phyloP scores from a whole-genome alignment of 1,284 basidiomycete genomes.

The Violaceomyces palustris region DNA sequence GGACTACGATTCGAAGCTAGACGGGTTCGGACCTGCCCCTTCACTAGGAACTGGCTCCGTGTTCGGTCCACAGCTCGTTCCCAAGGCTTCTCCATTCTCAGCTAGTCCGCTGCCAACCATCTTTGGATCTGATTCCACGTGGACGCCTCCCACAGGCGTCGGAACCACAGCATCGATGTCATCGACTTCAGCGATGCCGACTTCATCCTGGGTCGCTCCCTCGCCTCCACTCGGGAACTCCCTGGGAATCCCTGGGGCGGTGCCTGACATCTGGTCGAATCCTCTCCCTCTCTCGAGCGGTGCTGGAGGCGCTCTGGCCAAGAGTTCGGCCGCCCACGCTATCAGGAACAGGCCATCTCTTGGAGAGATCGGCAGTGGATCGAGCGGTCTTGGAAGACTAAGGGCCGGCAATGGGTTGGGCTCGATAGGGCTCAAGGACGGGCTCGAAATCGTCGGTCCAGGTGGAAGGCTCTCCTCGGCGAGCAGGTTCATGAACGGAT shows the following conservation, averaged over 20 bases:
- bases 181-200: neutral
- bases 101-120: slow-evolving; percentile 14
- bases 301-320: slow-evolving; percentile 8
- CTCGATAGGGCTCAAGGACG: slow-evolving; percentile 9
- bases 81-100: slow-evolving; percentile 6
- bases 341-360: slow-evolving; percentile 10
- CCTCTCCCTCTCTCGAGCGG: slow-evolving; percentile 1
- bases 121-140: slow-evolving; percentile 17
- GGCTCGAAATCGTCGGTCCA: slow-evolving; percentile 2
- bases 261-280: slow-evolving; percentile 19
- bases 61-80: neutral
- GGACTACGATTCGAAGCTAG: slow-evolving; percentile 21
- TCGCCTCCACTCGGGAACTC: slow-evolving; percentile 16
- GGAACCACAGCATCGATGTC: neutral
- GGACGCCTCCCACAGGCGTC: slow-evolving; percentile 7
- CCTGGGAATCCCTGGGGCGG: neutral
- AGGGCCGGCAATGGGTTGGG: slow-evolving; percentile 5
- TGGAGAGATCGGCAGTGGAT: slow-evolving; percentile 4
- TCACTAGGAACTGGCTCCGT: slow-evolving; percentile 3
- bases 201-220: slow-evolving; percentile 12
- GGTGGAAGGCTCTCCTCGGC: too few relatives aligned
- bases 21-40: slow-evolving; percentile 18
- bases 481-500: too few relatives aligned
- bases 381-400: slow-evolving; percentile 1
- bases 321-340: too few relatives aligned